A percentile compares a stretch with the other conserved stretches of the same genome.
These are phyloP conservation scores for Tubosaeta brunneosetosa DNA, from an alignment of 768 basidiomycete species.

Conservation along the genomic window DNA sequence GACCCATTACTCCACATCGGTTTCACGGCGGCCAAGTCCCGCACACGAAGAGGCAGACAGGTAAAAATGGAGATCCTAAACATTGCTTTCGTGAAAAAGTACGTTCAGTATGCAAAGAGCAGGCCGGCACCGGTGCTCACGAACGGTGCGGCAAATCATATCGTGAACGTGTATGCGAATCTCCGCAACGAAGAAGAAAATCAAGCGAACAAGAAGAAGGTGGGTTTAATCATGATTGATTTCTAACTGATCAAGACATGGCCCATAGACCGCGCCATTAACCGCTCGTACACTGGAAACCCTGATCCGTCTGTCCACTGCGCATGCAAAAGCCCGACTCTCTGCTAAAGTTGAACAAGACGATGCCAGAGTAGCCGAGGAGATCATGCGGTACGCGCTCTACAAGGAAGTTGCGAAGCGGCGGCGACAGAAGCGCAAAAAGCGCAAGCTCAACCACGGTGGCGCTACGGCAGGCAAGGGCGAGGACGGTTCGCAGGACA, in stretches of 20 bases:
- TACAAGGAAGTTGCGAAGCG: slow-evolving; percentile 96
- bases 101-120: slow-evolving; percentile 95
- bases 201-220: slow-evolving; percentile 83
- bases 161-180: slow-evolving; percentile 87
- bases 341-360: slow-evolving; percentile 77
- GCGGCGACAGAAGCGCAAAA: slow-evolving; percentile 62
- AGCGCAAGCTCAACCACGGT: slow-evolving; percentile 78
- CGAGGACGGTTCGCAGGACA: slow-evolving; percentile 40
- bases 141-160: slow-evolving; percentile 90
- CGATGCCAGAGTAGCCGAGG: slow-evolving; percentile 89
- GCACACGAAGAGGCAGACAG: slow-evolving; percentile 57
- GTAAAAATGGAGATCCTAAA: slow-evolving; percentile 78
- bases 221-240: slow-evolving; percentile 19
- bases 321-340: slow-evolving; percentile 93
- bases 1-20: slow-evolving; percentile 93
- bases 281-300: slow-evolving; percentile 99
- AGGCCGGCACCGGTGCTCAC: slow-evolving; percentile 80
- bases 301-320: slow-evolving; percentile 94
- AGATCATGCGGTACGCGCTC: slow-evolving; percentile 93
- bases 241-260: slow-evolving; percentile 10
- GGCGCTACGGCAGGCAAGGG: slow-evolving; percentile 48
- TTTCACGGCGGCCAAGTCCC: slow-evolving; percentile 45
- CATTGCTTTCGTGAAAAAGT: slow-evolving; percentile 96
- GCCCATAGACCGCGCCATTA: slow-evolving; percentile 81
- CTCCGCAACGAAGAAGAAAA: slow-evolving; percentile 88